Base-by-base conservation (phyloP, 805 yeast genomes). In the Kuraishia piskuri region DNA sequence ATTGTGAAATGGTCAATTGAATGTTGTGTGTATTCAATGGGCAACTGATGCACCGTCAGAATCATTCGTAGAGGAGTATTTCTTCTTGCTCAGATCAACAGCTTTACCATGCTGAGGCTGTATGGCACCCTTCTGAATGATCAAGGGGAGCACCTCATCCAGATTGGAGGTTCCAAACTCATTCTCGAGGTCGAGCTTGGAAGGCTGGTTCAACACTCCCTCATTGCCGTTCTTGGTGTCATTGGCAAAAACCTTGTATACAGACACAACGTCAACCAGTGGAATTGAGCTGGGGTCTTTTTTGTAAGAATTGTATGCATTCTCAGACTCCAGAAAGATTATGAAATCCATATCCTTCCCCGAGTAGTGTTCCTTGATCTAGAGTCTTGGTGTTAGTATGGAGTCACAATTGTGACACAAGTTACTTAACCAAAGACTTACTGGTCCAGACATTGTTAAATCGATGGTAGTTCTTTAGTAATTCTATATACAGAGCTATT, bases 121-220 rank as follows among this genome's bases (percentile, higher is more conserved):
- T 31, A 31, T 31, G 20, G 72, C 65, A 46, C 96, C 96, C n/a
- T 79, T 70, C 45, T 69, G 70, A 55, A 88, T 62, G 50, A 90
- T 86, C 50, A 68, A 63, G 53, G 77, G 76, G 53, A 89, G 76
- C n/a, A 79, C 75, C 24, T 79, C 84, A 52, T 84, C 88, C 2
- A 66, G 61, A 46, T 70, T 72, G 50, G 75, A 69, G 23, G 78
- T 71, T 25, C 90, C 92, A 58, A 90, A 89, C 62, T 88, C 94
- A 57, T 78, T 78, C 51, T 75, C 76, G 45, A 89, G 64, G 55
- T 83, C 86, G 20, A 73, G 70, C 53, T 80, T 77, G 7, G 92
- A 84, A 2, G 92, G 96, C 61, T 80, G 83, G 51, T 84, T 88
- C 23, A 86, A 64, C 8, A 77, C 75, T 54, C 96, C 96, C 60